A percentile compares a stretch with the other conserved stretches of the same genome.
Evolutionary conservation across 352 stramenopile genomes (phyloP).

Genomic region (Phytophthora quininea): DNA sequence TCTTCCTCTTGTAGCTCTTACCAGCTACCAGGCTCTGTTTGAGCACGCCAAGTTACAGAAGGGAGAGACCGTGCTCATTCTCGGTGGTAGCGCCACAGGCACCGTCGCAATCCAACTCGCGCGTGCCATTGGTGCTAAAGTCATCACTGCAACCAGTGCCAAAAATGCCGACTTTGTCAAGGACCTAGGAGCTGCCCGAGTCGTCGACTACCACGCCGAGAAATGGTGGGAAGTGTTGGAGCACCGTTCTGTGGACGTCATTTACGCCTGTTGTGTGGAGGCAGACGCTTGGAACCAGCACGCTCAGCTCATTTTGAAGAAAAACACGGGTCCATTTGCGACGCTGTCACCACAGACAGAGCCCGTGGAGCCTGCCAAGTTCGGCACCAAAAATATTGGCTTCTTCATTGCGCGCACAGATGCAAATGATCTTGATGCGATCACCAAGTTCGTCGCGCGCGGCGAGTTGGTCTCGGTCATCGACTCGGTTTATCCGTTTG

Average conservation of each 20-base stretch:
- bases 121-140: conserved; percentile 30
- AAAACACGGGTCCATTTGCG: conserved; percentile 27
- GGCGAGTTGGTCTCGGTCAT: conserved; percentile 32
- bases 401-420: conserved; percentile 16
- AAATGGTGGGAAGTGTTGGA: conserved; percentile 42
- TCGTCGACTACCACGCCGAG: conserved; percentile 45
- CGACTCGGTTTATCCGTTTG: conserved; percentile 45
- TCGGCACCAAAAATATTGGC: conserved; percentile 18
- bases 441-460: conserved; percentile 40
- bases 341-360: conserved; percentile 18
- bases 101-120: conserved; percentile 55
- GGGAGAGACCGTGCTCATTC: conserved; percentile 48
- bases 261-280: conserved; percentile 47
- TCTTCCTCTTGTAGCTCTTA: conserved; percentile 40
- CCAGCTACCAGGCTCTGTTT: conserved; percentile 43
- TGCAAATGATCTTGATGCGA: conserved; percentile 19
- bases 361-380: conserved; percentile 11
- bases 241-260: conserved; percentile 40
- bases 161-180: conserved; percentile 37
- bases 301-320: conserved; percentile 31
- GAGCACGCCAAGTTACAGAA: conserved; percentile 44
- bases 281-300: conserved; percentile 31
- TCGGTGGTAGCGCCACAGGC: conserved; percentile 45
- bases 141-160: conserved; percentile 35
- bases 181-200: conserved; percentile 32